Evolutionary conservation across 2,329 filamentous ascomycete species (phyloP).

Genomic region (Cylindrodendrum hubeiense): DNA sequence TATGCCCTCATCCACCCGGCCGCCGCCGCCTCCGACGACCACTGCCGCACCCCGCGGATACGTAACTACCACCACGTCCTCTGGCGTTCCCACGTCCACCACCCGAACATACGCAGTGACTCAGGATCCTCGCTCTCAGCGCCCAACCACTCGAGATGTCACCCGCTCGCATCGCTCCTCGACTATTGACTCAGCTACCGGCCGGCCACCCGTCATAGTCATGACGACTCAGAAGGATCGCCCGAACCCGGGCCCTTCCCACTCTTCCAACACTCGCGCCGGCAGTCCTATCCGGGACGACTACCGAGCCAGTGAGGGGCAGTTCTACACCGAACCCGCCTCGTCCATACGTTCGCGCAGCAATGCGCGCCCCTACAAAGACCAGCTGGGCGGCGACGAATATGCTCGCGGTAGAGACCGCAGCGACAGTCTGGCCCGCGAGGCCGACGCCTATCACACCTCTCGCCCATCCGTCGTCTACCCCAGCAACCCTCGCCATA

Average conservation of each 20-base stretch:
- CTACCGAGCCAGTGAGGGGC: conserved; percentile 63
- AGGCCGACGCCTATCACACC: conserved; percentile 61
- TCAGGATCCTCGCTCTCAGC: conserved; percentile 63
- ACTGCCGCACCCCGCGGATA: conserved; percentile 48
- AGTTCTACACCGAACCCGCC: conserved; percentile 69
- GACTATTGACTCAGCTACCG: conserved; percentile 61
- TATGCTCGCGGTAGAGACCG: conserved; percentile 63
- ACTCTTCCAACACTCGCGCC: conserved; percentile 50
- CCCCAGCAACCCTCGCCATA: conserved; percentile 57
- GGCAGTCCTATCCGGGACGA: conserved; percentile 65
- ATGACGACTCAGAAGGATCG: conserved; percentile 63
- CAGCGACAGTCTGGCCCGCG: conserved; percentile 57
- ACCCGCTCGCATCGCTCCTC: conserved; percentile 62
- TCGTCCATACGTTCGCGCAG: conserved; percentile 67
- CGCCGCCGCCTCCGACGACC: conserved; percentile 46
- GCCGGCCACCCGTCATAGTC: conserved; percentile 67
- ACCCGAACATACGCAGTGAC: conserved; percentile 69
- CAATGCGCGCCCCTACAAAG: conserved; percentile 61
- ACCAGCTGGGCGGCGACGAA: conserved; percentile 65
- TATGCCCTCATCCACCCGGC: conserved; percentile 56
- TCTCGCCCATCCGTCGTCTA: conserved; percentile 61
- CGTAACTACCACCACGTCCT: conserved; percentile 47
- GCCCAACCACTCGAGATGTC: conserved; percentile 61
- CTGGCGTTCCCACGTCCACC: conserved; percentile 55
- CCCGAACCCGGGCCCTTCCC: conserved; percentile 55